Evolutionary conservation across 179 eudicot species (phyloP).

Genomic region (Beta corolliflora): DNA sequence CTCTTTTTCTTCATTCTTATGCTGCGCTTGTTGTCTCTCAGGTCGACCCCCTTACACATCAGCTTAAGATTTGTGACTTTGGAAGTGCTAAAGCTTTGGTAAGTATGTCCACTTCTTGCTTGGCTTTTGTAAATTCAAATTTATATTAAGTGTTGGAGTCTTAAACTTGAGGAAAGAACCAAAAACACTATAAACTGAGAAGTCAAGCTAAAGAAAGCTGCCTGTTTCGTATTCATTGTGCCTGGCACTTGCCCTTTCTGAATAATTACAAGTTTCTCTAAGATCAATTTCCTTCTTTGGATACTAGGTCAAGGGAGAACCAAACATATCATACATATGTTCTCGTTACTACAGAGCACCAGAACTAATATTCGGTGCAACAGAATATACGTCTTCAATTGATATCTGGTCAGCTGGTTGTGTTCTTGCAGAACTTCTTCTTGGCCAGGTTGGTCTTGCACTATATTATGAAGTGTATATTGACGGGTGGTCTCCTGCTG

Average conservation of each 20-base stretch:
- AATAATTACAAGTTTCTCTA: background rate
- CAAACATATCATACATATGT: conserved; percentile 86
- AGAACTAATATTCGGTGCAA: conserved; percentile 87
- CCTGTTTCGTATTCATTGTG: background rate
- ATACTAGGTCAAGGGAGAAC: conserved; percentile 76
- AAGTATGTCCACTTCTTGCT: background rate
- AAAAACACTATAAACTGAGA: background rate
- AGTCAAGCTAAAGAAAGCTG: background rate
- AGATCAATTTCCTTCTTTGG: background rate
- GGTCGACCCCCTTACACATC: conserved; percentile 79
- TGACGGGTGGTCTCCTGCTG: too few species aligned
- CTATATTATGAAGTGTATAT: background rate
- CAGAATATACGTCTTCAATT: conserved; percentile 84
- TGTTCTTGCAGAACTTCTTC: conserved; percentile 86
- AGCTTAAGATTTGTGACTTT: conserved; percentile 49
- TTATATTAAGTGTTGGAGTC: background rate
- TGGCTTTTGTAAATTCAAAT: background rate
- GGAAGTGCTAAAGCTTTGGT: conserved; percentile 55
- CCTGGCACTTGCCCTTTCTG: background rate
- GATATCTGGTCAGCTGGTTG: conserved; percentile 97
- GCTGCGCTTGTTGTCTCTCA: conserved; percentile 34
- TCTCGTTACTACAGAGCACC: conserved; percentile 91
- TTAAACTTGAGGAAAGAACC: background rate
- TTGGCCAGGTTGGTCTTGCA: conserved; percentile 58
- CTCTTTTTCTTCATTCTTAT: background rate